Evolutionary conservation across 805 yeast genomes (phyloP).

Genomic region (Metschnikowia gelsemii): DNA sequence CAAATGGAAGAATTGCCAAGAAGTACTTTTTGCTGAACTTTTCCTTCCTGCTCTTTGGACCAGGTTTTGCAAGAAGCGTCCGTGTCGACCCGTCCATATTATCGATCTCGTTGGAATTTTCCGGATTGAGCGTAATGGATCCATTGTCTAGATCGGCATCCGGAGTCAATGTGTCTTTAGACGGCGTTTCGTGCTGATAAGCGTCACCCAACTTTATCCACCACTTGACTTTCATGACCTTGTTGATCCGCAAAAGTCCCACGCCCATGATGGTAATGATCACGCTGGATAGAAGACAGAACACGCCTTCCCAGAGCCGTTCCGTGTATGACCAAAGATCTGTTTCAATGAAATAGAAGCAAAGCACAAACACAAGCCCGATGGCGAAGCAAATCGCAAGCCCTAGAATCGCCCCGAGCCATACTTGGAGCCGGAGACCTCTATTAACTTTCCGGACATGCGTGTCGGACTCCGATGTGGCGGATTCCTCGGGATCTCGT

Average conservation of each 20-base stretch:
- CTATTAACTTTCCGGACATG: conserved; percentile 16
- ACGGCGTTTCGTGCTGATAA: conserved; percentile 24
- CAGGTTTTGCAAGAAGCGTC: conserved; percentile 6
- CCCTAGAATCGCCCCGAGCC: conserved; percentile 80
- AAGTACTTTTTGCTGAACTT: conserved; percentile 26
- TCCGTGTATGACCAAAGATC: conserved; percentile 88
- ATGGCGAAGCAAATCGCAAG: conserved; percentile 64
- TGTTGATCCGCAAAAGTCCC: conserved; percentile 75
- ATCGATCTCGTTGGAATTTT: too few species aligned
- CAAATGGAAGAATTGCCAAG: conserved; percentile 28
- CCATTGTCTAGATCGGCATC: not conserved
- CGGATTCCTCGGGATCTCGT: conserved; percentile 17
- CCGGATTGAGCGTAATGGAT: too few species aligned
- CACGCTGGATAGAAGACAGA: conserved; percentile 73
- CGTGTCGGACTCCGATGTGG: conserved; percentile 3
- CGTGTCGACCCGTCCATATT: conserved; percentile 9
- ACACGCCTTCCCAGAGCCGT: conserved; percentile 83
- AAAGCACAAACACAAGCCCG: conserved; percentile 67
- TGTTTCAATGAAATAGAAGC: conserved; percentile 75
- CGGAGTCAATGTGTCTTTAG: not conserved
- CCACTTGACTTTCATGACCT: conserved; percentile 78
- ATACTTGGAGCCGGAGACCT: conserved; percentile 56
- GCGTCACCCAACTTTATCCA: conserved; percentile 47
- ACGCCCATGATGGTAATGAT: conserved; percentile 87
- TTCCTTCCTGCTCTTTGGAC: conserved; percentile 1